Conservation (phyloP, 2,329 filamentous ascomycete species). For the Cercospora sp. region DNA sequence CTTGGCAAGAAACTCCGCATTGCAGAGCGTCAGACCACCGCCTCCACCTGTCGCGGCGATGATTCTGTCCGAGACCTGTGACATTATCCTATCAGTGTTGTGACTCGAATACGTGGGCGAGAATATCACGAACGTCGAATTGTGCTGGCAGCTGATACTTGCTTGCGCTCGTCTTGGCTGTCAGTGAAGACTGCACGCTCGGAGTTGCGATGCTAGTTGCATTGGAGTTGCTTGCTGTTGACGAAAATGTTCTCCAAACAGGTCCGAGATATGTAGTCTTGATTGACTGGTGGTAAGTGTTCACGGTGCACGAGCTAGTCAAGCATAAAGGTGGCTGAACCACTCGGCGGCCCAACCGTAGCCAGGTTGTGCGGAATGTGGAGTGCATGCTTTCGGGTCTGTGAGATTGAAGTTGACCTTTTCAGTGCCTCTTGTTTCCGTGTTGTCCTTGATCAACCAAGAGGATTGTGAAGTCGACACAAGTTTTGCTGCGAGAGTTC, state of each 20-base stretch:
- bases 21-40: constrained; percentile 35
- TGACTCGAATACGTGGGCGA: background rate
- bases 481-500: background rate
- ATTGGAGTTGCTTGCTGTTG: background rate
- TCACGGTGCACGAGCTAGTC: background rate
- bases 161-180: background rate
- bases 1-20: constrained; percentile 51
- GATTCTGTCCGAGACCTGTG: constrained; percentile 28
- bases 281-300: background rate
- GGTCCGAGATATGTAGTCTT: background rate
- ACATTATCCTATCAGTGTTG: background rate
- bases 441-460: background rate
- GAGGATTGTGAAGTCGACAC: background rate
- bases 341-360: background rate
- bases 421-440: background rate
- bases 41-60: constrained; percentile 32
- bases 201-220: background rate
- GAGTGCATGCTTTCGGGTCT: background rate
- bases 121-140: background rate
- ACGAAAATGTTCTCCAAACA: background rate
- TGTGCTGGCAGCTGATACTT: background rate
- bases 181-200: background rate
- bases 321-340: background rate
- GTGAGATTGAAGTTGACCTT: background rate
- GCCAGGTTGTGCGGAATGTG: background rate